phyloP scores from a whole-genome alignment of 192 early-diverging fungal species.

The Radiomyces spectabilis region DNA sequence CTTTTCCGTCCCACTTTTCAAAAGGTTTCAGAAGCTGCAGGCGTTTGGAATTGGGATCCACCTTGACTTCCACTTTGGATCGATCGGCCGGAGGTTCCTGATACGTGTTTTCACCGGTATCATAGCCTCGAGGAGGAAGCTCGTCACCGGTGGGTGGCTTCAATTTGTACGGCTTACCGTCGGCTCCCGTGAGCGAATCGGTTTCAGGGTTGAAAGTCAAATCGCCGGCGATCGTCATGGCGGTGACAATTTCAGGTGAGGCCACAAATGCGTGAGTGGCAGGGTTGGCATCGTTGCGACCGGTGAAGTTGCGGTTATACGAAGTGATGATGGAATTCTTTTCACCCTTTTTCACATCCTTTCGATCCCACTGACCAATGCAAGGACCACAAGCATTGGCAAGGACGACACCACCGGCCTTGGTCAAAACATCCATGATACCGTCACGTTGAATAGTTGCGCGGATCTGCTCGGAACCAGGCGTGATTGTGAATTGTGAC shows the following conservation, averaged over 20 bases:
- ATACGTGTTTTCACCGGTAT: slow-evolving; percentile 91
- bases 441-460: slow-evolving; percentile 94
- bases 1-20: slow-evolving; percentile 82
- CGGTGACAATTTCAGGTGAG: slow-evolving; percentile 89
- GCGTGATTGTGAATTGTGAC: slow-evolving; percentile 84
- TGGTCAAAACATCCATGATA: slow-evolving; percentile 64
- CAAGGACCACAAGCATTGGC: slow-evolving; percentile 99
- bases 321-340: slow-evolving; percentile 98
- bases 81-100: slow-evolving; percentile 89
- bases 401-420: slow-evolving; percentile 80
- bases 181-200: slow-evolving; percentile 78
- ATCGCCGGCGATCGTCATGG: slow-evolving; percentile 91
- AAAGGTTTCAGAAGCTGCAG: slow-evolving; percentile 90
- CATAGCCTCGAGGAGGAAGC: slow-evolving; percentile 89
- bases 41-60: slow-evolving; percentile 80
- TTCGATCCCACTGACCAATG: slow-evolving; percentile 98
- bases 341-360: slow-evolving; percentile 93
- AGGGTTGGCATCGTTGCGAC: slow-evolving; percentile 98
- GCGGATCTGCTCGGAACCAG: slow-evolving; percentile 96
- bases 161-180: slow-evolving; percentile 96
- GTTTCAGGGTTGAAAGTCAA: slow-evolving; percentile 92
- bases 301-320: slow-evolving; percentile 99
- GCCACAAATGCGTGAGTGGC: slow-evolving; percentile 94
- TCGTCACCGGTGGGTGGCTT: slow-evolving; percentile 74
- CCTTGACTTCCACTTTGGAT: slow-evolving; percentile 59